phyloP scores from a whole-genome alignment of 2,329 filamentous ascomycete species.

The Tolypocladium album region DNA sequence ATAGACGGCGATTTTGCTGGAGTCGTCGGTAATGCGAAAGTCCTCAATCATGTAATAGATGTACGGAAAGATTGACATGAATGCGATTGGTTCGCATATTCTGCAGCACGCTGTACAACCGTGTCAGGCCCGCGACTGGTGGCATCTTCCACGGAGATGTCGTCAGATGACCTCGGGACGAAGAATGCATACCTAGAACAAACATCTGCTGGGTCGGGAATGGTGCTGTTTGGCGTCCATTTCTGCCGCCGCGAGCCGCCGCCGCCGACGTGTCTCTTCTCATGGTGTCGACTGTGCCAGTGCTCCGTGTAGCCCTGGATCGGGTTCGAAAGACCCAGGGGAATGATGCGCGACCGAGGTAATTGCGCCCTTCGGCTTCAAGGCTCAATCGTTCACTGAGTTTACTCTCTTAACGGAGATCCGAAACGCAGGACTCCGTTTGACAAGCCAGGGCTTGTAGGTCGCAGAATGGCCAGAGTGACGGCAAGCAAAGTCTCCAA shows the following conservation, averaged over 20 bases:
- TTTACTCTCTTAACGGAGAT: background rate
- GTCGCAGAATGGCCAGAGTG: background rate
- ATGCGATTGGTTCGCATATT: constrained; percentile 96
- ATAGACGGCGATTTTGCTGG: constrained; percentile 77
- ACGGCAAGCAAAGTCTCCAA: background rate
- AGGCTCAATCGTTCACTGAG: background rate
- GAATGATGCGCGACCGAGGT: background rate
- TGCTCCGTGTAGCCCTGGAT: background rate
- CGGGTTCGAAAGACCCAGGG: background rate
- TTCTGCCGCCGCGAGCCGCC: constrained; percentile 12
- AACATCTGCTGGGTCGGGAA: constrained; percentile 37
- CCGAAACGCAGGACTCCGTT: background rate
- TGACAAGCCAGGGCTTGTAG: background rate
- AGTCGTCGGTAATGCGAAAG: constrained; percentile 72
- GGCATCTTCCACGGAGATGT: background rate
- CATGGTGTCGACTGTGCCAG: constrained; percentile 9
- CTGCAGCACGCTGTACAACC: constrained; percentile 63
- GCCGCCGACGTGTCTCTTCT: constrained; percentile 15
- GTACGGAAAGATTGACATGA: constrained; percentile 99
- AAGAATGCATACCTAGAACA: constrained; percentile 34
- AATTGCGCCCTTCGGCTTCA: background rate
- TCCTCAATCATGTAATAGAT: constrained; percentile 96
- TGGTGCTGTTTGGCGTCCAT: constrained; percentile 14
- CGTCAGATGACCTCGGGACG: background rate
- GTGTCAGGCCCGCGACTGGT: background rate